A percentile compares a stretch with the other conserved stretches of the same genome.
These are phyloP conservation scores for Aspergillus wentii DNA, from an alignment of 495 filamentous ascomycete genomes.

Conservation along the genomic window DNA sequence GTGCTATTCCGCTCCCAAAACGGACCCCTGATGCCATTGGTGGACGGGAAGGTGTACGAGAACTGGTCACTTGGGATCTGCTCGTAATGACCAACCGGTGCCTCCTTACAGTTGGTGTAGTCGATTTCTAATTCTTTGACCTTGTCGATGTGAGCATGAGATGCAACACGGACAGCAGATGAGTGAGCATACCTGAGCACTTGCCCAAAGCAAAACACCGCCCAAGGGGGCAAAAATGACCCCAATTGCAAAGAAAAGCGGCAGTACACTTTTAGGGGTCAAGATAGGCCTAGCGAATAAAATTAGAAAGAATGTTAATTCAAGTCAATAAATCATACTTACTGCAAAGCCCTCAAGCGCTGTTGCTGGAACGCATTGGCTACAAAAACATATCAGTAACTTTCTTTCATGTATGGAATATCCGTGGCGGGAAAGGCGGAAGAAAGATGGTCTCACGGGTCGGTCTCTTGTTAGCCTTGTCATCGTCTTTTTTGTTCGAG, in stretches of 20 bases:
- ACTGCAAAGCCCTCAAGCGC: slow-evolving; percentile 93
- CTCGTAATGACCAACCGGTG: slow-evolving; percentile 29
- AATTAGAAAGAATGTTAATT: no score
- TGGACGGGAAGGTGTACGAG: slow-evolving; percentile 59
- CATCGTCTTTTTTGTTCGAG: no score
- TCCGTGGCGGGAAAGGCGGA: slow-evolving; percentile 1
- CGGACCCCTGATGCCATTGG: slow-evolving; percentile 20
- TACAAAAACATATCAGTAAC: slow-evolving; percentile 24
- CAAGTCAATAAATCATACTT: no score
- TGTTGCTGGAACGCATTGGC: slow-evolving; percentile 93
- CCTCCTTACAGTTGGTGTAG: slow-evolving; percentile 70
- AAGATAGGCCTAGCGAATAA: slow-evolving; percentile 72
- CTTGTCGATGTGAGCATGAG: no score
- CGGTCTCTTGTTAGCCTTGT: slow-evolving; percentile 77
- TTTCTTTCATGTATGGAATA: not conserved
- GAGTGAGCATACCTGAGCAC: slow-evolving; percentile 53
- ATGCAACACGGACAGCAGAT: no score
- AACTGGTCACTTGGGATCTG: slow-evolving; percentile 53
- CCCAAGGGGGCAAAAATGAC: slow-evolving; percentile 86
- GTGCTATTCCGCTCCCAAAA: slow-evolving; percentile 29
- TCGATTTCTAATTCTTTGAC: slow-evolving; percentile 89
- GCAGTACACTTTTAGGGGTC: slow-evolving; percentile 87
- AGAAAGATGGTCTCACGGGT: slow-evolving; percentile 75
- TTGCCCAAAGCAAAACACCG: slow-evolving; percentile 78
- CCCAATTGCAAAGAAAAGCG: slow-evolving; percentile 81